A percentile compares a stretch with the other conserved stretches of the same genome.
These are phyloP conservation scores for Eragrostis tef DNA, from an alignment of 202 grass and related monocot species.

Conservation along the genomic window DNA sequence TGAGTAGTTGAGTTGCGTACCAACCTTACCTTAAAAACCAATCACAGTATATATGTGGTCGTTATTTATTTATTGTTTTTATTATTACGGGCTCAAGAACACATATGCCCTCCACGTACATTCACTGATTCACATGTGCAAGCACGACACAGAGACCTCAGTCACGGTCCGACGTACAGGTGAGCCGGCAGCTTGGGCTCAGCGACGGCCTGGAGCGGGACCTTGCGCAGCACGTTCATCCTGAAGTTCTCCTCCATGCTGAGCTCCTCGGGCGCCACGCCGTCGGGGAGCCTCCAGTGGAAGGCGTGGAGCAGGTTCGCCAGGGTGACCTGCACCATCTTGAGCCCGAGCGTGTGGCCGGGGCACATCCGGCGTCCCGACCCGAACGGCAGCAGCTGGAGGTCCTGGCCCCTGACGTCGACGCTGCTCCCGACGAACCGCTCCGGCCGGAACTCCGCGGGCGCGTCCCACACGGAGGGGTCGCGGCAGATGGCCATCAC, in stretches of 20 bases:
- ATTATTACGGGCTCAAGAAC: no score
- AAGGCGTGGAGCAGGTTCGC: constrained; percentile 45
- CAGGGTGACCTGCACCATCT: constrained; percentile 55
- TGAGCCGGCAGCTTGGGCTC: constrained; percentile 50
- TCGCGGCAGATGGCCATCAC: constrained; percentile 60
- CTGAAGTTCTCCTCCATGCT: constrained; percentile 65
- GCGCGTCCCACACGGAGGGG: constrained; percentile 26
- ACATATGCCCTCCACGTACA: no score
- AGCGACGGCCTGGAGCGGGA: constrained; percentile 38
- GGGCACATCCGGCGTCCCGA: no score
- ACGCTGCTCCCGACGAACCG: no score
- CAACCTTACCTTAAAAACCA: no score
- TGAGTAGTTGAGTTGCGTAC: no score
- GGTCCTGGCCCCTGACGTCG: no score
- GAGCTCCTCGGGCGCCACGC: constrained; percentile 41
- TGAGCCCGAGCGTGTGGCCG: background rate
- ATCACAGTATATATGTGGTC: no score
- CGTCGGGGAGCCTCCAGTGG: constrained; percentile 53
- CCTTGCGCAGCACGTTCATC: constrained; percentile 33
- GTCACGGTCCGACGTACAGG: constrained; percentile 29
- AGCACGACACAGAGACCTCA: background rate
- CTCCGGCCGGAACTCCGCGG: constrained; percentile 21
- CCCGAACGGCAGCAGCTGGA: no score
- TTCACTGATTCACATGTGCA: no score
- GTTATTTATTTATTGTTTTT: no score